A percentile compares a stretch with the other conserved stretches of the same genome.
phyloP scores from a whole-genome alignment of 2,329 filamentous ascomycete species.

The Ophiostoma sp. region DNA sequence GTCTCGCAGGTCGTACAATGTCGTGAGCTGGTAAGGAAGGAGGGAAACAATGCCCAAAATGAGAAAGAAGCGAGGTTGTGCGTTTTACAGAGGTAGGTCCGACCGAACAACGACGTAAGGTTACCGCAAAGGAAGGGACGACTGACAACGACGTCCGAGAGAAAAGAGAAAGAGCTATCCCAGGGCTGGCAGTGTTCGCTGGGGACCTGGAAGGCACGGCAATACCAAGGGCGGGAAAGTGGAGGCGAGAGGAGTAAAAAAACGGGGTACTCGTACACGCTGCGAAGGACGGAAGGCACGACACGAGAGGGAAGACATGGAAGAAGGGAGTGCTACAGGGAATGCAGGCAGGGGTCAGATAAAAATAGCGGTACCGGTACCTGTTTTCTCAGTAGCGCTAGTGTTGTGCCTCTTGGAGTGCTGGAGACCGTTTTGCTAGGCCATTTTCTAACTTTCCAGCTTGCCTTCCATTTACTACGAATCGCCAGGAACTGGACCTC shows the following conservation, averaged over 20 bases:
- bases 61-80: not conserved
- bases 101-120: not conserved
- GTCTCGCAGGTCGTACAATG: not conserved
- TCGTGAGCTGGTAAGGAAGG: not conserved
- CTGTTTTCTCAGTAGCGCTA: not conserved
- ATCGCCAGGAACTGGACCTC: not conserved
- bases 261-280: not conserved
- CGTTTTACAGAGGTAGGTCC: not conserved
- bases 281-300: not conserved
- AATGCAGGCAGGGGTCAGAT: not conserved
- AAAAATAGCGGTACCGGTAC: slow-evolving; percentile 5
- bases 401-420: not conserved
- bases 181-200: not conserved
- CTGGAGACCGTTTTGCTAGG: not conserved
- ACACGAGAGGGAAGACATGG: not conserved
- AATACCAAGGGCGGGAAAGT: not conserved
- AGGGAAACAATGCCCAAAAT: not conserved
- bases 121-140: not conserved
- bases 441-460: not conserved
- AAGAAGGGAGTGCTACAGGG: not conserved
- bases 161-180: not conserved
- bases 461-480: not conserved
- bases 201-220: not conserved
- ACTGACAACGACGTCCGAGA: not conserved
- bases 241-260: not conserved